Percentiles rank a stretch among this genome's conserved stretches.
These are phyloP conservation scores for Vigna reflexopilosa DNA, from an alignment of 306 rosid species.

Conservation along the genomic window DNA sequence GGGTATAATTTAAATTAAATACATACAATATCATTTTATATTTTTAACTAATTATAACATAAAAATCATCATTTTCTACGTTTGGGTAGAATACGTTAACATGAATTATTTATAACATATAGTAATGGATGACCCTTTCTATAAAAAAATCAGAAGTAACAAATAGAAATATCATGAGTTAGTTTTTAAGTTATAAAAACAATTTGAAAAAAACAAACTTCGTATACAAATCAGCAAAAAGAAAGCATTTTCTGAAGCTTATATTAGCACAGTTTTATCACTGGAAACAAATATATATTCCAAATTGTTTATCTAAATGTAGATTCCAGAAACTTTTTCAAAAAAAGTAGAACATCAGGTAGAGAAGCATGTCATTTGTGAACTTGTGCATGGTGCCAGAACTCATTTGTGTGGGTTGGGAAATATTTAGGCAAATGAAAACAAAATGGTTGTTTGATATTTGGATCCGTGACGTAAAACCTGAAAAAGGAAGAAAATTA, in stretches of 20 bases:
- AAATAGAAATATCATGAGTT: no score
- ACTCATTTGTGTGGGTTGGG: neutral
- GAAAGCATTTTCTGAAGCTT: neutral
- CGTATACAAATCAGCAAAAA: no score
- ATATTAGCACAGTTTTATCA: neutral
- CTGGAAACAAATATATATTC: no score
- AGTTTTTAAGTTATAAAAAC: neutral
- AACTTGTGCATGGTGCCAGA: neutral
- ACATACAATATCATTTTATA: neutral
- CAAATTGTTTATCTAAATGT: no score
- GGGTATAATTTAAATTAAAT: neutral
- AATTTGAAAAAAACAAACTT: no score
- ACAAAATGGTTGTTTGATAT: slow-evolving; percentile 12
- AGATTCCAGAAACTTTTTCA: neutral
- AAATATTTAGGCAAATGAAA: slow-evolving; percentile 6
- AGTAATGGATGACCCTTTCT: no score
- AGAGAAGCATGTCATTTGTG: neutral
- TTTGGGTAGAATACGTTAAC: no score
- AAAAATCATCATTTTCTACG: no score
- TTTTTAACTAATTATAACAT: neutral
- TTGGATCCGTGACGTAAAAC: slow-evolving; percentile 9
- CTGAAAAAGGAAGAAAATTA: neutral
- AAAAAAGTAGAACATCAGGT: neutral
- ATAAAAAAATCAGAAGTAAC: no score
- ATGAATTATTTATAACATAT: no score